Percentiles rank a stretch among this genome's conserved stretches.
These are phyloP conservation scores for Ulmus americana DNA, from an alignment of 331 rosid genomes.

Conservation along the genomic window DNA sequence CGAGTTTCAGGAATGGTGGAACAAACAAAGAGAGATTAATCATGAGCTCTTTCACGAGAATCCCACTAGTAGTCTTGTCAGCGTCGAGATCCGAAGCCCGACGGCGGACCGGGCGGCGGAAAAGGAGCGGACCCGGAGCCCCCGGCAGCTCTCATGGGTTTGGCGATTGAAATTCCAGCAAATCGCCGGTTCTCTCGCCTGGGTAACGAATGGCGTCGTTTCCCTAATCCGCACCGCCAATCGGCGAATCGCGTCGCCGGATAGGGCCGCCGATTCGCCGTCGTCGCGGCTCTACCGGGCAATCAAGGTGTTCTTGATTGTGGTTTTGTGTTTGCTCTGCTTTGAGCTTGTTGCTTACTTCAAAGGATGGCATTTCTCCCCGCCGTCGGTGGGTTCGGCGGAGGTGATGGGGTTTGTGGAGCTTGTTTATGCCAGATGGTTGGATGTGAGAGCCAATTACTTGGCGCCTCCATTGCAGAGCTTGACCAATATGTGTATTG, in stretches of 20 bases:
- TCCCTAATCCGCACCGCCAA: slow-evolving; percentile 56
- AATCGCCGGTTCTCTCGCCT: slow-evolving; percentile 47
- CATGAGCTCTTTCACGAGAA: slow-evolving; percentile 26
- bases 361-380: slow-evolving; percentile 90
- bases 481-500: slow-evolving; percentile 66
- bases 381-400: slow-evolving; percentile 52
- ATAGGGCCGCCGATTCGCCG: slow-evolving; percentile 48
- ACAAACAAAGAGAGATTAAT: slow-evolving; percentile 58
- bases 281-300: slow-evolving; percentile 65
- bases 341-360: slow-evolving; percentile 84
- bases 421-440: slow-evolving; percentile 60
- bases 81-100: slow-evolving; percentile 43
- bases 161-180: slow-evolving; percentile 65
- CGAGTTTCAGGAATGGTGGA: slow-evolving; percentile 99
- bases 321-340: slow-evolving; percentile 48
- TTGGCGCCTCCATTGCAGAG: slow-evolving; percentile 80
- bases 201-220: slow-evolving; percentile 35
- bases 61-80: slow-evolving; percentile 19
- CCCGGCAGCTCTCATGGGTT: slow-evolving; percentile 78
- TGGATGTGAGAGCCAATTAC: slow-evolving; percentile 55
- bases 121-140: slow-evolving; percentile 64
- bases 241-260: slow-evolving; percentile 54
- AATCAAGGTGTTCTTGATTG: slow-evolving; percentile 56
- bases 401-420: slow-evolving; percentile 61
- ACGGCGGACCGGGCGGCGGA: slow-evolving; percentile 44